Base-by-base conservation (phyloP, 2,329 filamentous ascomycete species). In the Venturia asperata region DNA sequence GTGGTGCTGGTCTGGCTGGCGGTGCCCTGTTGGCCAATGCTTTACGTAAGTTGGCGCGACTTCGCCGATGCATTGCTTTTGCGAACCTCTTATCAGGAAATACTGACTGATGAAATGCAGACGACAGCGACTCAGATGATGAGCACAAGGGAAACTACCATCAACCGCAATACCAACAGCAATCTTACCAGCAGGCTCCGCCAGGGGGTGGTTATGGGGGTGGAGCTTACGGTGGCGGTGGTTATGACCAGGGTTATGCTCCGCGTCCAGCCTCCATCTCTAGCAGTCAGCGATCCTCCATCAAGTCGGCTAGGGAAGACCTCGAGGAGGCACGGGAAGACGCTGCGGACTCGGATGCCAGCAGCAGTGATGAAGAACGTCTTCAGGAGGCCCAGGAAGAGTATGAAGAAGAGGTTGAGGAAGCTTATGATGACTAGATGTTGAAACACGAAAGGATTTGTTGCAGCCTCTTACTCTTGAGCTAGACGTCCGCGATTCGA, bases 1-100 rank as follows among this genome's bases (percentile, higher is more conserved):
- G 80, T 27, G 85, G 81, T 63, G 82, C 82, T 6, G 85, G 85
- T 71, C 67, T 86, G 37, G 84, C 85, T 42, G 85, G 82, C 13
- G 85, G 85, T 60, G 85, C 83, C 4, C 71, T 85, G 43, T 73
- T 87, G 65, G 81, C 80, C 15, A 78, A 86, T 70, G 82, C 82
- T 64, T 68, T 85, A 17, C 76, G 85, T 87, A 78, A 66, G 80
- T 77, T 30, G 27, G 10, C n/a, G n/a, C 39, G 5, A 47, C 7
- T 21, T 7, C 4, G 19, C 42, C 7, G 21, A 21, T 47, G 19
- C 43, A 21, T 10, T 11, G n/a, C 21, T 7, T 6, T 21, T 47
- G 34, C 6, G 15, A 11, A 5, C n/a, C 5, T 63, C 58, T 13
- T 24, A 17, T 30, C 34, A 37, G 21, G 49, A 47, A 30, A 7